Conservation (phyloP, 108 stramenopile genomes). For the Mayamaea pseudoterrestris region DNA sequence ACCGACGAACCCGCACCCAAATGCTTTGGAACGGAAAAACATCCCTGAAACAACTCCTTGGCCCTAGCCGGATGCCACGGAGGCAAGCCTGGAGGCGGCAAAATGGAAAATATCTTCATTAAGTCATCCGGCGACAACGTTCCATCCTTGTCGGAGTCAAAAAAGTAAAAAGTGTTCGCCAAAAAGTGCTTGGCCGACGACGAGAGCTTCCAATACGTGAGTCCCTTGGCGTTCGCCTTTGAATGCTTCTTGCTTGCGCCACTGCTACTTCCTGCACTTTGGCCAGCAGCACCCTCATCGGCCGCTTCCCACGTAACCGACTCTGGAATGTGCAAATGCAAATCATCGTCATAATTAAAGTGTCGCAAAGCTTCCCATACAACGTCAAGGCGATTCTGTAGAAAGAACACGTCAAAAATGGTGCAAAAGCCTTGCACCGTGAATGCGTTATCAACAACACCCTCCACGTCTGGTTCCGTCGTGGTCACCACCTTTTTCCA, state of each 20-base stretch:
- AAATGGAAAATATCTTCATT: slow-evolving; percentile 44
- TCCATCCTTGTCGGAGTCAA: slow-evolving; percentile 53
- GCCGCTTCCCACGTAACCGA: slow-evolving; percentile 14
- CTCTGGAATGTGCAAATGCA: slow-evolving; percentile 46
- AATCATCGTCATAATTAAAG: slow-evolving; percentile 63
- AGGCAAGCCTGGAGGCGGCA: slow-evolving; percentile 41
- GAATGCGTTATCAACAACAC: slow-evolving; percentile 16
- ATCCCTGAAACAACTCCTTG: slow-evolving; percentile 30
- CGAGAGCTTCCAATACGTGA: slow-evolving; percentile 48
- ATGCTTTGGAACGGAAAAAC: slow-evolving; percentile 42
- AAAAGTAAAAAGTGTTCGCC: slow-evolving; percentile 48
- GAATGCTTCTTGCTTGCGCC: too few species aligned
- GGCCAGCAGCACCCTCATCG: background rate
- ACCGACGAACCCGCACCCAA: slow-evolving; percentile 6
- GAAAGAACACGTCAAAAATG: slow-evolving; percentile 74
- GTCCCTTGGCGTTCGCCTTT: background rate
- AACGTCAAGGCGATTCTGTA: slow-evolving; percentile 69
- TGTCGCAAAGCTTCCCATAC: slow-evolving; percentile 67
- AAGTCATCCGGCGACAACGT: slow-evolving; percentile 44
- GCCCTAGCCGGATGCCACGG: slow-evolving; percentile 63
- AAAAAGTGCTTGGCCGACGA: slow-evolving; percentile 38
- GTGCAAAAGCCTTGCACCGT: slow-evolving; percentile 65
- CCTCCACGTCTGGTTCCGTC: too few species aligned
- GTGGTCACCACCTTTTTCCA: slow-evolving; percentile 62
- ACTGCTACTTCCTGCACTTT: background rate